Base-by-base conservation (phyloP, 129 eudicot genomes). In the Erigeron canadensis region DNA sequence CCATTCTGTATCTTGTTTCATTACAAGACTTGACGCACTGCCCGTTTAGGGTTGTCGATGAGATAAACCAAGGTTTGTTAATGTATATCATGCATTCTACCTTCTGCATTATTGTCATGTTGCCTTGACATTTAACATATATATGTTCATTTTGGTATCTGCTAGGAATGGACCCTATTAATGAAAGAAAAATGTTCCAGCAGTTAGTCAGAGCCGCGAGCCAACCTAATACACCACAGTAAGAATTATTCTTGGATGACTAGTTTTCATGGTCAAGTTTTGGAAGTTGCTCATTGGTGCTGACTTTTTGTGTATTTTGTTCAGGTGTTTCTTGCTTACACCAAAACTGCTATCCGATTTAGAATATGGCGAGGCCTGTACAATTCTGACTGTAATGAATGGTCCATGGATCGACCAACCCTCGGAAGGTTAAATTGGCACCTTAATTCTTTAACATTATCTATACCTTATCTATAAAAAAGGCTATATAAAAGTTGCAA, bases 11-110 rank as follows among this genome's bases (percentile, higher is more conserved):
- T 80, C 99, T 95, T 71, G 95, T 95, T 75, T 95, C 99, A 47
- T 79, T 95, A 39, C 99, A 95, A 88, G 99, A 90, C 76, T 88
- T 95, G 18, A 95, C 99, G n/a, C 64, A 84, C 75, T 95, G 99
- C 84, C 99, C 99, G 6, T 95, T 95, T 72, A 83, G 99, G 85
- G 97, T 95, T 48, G 99, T 95, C 47, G 99, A 95, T 83, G 99
- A 95, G 79, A 95, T 95, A 19, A 95, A 95, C 63, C 99, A 95
- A 81, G 99, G 98, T 94, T 65, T 69, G 70, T 62, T 15, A 19
- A 56, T 34, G 45, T 21, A 50, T 67, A 40, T 61, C 10, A 8
- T 51, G 23, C 17, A 11, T 74, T 18, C 50, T 10, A 72, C 22
- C 8, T 76, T 55, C 19, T 17, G 22, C 22, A 3, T 41, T 37